Base-by-base conservation (phyloP, 2,329 filamentous ascomycete species). In the Monilinia laxa region DNA sequence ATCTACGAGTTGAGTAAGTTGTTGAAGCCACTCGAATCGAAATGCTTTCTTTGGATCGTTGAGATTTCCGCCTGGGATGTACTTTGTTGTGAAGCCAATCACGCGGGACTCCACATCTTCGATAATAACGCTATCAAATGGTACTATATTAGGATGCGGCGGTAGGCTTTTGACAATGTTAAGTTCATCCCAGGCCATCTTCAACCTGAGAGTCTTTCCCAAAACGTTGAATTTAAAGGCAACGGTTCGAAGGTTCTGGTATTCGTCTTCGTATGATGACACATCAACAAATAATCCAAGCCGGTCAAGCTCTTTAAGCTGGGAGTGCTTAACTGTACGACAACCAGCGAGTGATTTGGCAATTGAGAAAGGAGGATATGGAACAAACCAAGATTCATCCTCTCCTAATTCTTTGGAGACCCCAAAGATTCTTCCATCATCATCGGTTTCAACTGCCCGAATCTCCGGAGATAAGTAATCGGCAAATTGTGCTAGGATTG, bases 1-100 rank as follows among this genome's bases (percentile, higher is more conserved):
- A 64, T 81, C 78, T 10, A 80, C 72, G 7, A 78, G 74, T 0
- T 71, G 10, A 0, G 75, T 75, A 0, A 81, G 75, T 65, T 81
- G 79, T 20, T 72, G 67, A 0, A 80, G 70, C 75, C 77, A 80
- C 62, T 75, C 53, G 0, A 80, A 70, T 68, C 74, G 76, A 62
- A 80, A 81, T 1, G 73, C 64, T 11, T 75, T 72, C 2, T 73
- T 71, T 51, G 53, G 68, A 1, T 47, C 28, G 18, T 1, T 14
- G 1, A 59, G 25, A 47, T 4, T 23, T 7, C 40, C 25, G n/a
- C 56, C 40, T 31, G 56, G 40, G 1, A 59, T 35, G 1, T 59
- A 59, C 4, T 59, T 59, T 9, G 42, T 47, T 2, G 56, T 23
- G 40, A 59, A 47, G 1, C 56, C 56, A 5, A 59, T 59, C 40